phyloP scores from a whole-genome alignment of 2,329 filamentous ascomycete species.

The Colletotrichum sp. region DNA sequence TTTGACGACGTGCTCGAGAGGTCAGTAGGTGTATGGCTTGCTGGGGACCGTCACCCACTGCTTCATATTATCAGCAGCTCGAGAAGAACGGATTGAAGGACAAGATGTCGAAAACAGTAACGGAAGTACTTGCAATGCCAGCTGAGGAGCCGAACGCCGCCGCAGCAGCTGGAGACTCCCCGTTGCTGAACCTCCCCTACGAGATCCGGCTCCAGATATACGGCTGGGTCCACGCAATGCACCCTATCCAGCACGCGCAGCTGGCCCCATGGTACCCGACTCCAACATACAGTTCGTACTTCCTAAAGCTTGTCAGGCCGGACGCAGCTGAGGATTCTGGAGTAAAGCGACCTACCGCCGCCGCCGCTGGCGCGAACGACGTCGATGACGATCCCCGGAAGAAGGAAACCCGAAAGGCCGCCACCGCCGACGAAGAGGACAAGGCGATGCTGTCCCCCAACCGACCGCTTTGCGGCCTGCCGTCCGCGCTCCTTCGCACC shows the following conservation, averaged over 20 bases:
- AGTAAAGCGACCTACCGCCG: neutral
- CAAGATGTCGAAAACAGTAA: neutral
- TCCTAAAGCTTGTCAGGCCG: slow-evolving; percentile 26
- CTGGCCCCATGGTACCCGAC: slow-evolving; percentile 46
- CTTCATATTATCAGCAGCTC: neutral
- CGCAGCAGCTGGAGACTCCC: neutral
- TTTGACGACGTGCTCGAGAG: neutral
- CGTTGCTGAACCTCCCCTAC: slow-evolving; percentile 42
- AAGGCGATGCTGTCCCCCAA: slow-evolving; percentile 32
- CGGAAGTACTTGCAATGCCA: neutral
- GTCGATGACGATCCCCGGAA: neutral
- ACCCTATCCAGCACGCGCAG: slow-evolving; percentile 41
- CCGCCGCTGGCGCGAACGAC: neutral
- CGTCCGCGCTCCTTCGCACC: slow-evolving; percentile 41
- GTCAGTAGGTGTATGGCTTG: neutral
- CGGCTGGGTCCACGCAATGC: slow-evolving; percentile 41
- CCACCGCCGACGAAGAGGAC: neutral
- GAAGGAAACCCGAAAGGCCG: neutral
- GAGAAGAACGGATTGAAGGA: neutral
- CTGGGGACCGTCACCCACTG: neutral
- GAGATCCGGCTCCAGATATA: slow-evolving; percentile 56
- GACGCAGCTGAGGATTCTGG: neutral
- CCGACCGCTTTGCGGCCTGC: slow-evolving; percentile 44
- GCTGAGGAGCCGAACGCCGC: neutral
- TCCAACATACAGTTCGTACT: slow-evolving; percentile 35